These are phyloP conservation scores for Claviceps purpurea DNA, from an alignment of 2,329 filamentous ascomycete genomes.

Conservation along the genomic window DNA sequence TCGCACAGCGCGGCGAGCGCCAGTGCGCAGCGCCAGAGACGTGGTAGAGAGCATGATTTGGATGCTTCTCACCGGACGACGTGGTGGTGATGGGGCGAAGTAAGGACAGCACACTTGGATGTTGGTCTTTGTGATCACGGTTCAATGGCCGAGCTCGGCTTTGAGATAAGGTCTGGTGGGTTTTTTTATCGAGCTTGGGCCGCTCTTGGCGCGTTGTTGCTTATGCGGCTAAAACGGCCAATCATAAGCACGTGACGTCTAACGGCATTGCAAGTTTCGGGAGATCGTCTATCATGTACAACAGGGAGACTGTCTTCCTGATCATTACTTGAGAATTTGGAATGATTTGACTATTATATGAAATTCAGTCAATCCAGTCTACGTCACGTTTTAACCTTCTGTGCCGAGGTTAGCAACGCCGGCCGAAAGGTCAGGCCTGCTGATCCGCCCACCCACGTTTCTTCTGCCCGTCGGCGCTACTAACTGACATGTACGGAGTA, in stretches of 20 bases:
- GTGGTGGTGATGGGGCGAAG: background rate
- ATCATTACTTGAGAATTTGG: too few species aligned
- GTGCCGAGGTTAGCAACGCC: background rate
- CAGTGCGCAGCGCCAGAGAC: background rate
- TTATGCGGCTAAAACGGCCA: background rate
- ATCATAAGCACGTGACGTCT: background rate
- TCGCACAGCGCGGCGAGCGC: constrained; percentile 1
- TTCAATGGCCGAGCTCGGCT: background rate
- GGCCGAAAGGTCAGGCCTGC: background rate
- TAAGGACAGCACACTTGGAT: background rate
- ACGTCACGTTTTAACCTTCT: background rate
- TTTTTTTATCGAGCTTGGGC: background rate
- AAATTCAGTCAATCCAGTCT: background rate
- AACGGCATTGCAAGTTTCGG: background rate
- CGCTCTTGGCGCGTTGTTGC: background rate
- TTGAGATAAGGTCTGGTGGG: background rate
- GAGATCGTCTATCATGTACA: too few species aligned
- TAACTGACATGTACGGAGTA: too few species aligned
- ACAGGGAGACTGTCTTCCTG: too few species aligned
- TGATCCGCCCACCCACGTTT: background rate
- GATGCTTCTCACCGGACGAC: background rate
- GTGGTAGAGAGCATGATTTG: constrained; percentile 4
- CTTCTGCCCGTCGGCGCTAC: background rate
- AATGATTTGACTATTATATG: background rate
- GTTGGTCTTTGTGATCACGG: background rate